Percentiles rank a stretch among this genome's conserved stretches.
Evolutionary conservation across 441 rosid species (phyloP).

Genomic region (Pelargonium cotyledonis): DNA sequence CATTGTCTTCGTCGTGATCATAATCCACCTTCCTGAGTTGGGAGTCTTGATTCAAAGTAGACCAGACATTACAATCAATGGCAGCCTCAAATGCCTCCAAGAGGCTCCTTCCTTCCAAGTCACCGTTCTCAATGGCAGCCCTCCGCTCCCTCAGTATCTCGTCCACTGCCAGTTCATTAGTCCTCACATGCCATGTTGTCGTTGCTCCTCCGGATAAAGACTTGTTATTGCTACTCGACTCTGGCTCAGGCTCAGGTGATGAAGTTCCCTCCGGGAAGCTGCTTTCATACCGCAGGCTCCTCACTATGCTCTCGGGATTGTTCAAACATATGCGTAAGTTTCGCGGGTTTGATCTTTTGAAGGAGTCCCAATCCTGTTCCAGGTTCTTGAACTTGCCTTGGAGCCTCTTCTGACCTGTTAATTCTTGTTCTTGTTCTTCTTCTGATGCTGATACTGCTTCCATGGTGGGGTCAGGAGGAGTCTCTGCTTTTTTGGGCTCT

Average conservation of each 20-base stretch:
- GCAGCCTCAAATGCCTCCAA: conserved; percentile 21
- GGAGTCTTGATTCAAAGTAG: conserved; percentile 22
- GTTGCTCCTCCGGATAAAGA: conserved; percentile 11
- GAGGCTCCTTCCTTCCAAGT: conserved; percentile 47
- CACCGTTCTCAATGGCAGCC: conserved; percentile 39
- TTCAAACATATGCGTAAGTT: conserved; percentile 21
- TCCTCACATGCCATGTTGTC: conserved; percentile 30
- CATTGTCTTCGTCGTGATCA: no score
- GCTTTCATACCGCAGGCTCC: conserved; percentile 25
- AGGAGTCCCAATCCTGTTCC: conserved; percentile 38
- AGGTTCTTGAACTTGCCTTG: conserved; percentile 21
- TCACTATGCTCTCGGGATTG: conserved; percentile 20
- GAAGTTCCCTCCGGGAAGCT: conserved; percentile 26
- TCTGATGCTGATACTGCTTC: conserved; percentile 14
- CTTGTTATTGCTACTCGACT: conserved; percentile 20
- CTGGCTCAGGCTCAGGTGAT: no score
- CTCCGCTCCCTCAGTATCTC: conserved; percentile 37
- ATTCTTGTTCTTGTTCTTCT: no score
- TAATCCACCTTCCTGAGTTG: conserved; percentile 26
- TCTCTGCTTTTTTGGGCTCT: conserved; percentile 4
- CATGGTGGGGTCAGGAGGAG: conserved; percentile 26
- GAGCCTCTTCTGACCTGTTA: conserved; percentile 21
- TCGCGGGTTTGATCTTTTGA: conserved; percentile 26
- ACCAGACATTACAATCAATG: conserved; percentile 13
- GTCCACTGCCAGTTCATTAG: conserved; percentile 30